Base-by-base conservation (phyloP, 306 rosid species). In the Notholithocarpus densiflorus region DNA sequence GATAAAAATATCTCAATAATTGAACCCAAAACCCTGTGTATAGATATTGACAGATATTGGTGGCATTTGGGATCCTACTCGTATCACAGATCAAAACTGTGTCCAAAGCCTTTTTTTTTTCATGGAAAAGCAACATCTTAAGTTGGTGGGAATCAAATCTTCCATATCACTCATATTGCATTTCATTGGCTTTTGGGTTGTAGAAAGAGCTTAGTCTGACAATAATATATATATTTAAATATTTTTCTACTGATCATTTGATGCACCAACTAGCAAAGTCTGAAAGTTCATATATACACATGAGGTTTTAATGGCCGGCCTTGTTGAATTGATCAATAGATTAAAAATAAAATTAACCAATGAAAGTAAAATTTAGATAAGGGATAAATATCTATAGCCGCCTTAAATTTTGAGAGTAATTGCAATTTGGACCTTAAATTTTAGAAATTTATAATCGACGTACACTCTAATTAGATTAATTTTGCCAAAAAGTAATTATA, bases 1-100 rank as follows among this genome's bases (percentile, higher is more conserved):
- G 21, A 27, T 12, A 52, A 72, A 37, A 82, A 55, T 7, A 64
- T 15, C 53, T 29, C 79, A 77, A 82, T 77, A 64, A 82, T 82
- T 77, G 82, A 66, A 57, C 56, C 45, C 45, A 8, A 40, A 4
- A 56, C n/a, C 14, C 14, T n/a, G 75, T 56, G 29, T 1, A 11
- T 37, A 74, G 54, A 45, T 24, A 15, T 61, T 51, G 54, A 55
- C 37, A 19, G 21, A n/a, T 56, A 82, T 77, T 78, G 79, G 79
- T 56, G 37, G 79, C 68, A 65, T 82, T 82, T 82, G 79, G 79
- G 71, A 82, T 78, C 86, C 79, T 17, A 73, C 56, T 73, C 68
- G 75, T 66, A 52, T 73, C 79, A 73, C 71, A 70, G 52, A 72
- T 62, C 51, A 1, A 45, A 82, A 72, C 64, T 40, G 45, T 40